Evolutionary conservation across 2,329 filamentous ascomycete species (phyloP).

Genomic region (Clarireedia monteithiana): DNA sequence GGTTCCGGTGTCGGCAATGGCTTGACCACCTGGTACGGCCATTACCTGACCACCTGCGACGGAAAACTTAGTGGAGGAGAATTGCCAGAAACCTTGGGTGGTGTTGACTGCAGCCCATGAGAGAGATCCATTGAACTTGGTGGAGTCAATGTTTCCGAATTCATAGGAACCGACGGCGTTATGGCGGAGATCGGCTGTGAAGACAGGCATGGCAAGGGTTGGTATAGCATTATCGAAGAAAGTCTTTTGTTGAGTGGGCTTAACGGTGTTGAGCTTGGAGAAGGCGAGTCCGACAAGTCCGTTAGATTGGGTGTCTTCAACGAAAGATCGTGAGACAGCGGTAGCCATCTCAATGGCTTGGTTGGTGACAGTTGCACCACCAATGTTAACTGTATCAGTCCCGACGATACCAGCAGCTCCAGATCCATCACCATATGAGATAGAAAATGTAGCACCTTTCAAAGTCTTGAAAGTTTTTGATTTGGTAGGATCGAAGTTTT

Average conservation of each 20-base stretch:
- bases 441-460: constrained; percentile 27
- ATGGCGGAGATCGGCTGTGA: constrained; percentile 47
- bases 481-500: constrained; percentile 25
- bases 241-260: constrained; percentile 29
- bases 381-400: constrained; percentile 30
- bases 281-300: constrained; percentile 56
- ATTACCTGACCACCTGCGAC: constrained; percentile 45
- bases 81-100: constrained; percentile 48
- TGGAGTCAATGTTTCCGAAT: constrained; percentile 47
- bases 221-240: constrained; percentile 30
- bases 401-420: constrained; percentile 31
- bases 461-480: constrained; percentile 25
- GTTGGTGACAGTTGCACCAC: constrained; percentile 27
- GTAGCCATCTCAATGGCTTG: constrained; percentile 31
- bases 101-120: constrained; percentile 42
- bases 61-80: constrained; percentile 41
- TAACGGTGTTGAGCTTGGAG: constrained; percentile 30
- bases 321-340: constrained; percentile 29
- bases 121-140: constrained; percentile 46
- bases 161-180: constrained; percentile 41
- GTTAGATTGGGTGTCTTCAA: constrained; percentile 35
- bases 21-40: constrained; percentile 45
- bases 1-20: constrained; percentile 39
- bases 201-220: constrained; percentile 44
- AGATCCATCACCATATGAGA: constrained; percentile 34